Conservation (phyloP, 306 rosid species). For the Castanopsis chinensis region DNA sequence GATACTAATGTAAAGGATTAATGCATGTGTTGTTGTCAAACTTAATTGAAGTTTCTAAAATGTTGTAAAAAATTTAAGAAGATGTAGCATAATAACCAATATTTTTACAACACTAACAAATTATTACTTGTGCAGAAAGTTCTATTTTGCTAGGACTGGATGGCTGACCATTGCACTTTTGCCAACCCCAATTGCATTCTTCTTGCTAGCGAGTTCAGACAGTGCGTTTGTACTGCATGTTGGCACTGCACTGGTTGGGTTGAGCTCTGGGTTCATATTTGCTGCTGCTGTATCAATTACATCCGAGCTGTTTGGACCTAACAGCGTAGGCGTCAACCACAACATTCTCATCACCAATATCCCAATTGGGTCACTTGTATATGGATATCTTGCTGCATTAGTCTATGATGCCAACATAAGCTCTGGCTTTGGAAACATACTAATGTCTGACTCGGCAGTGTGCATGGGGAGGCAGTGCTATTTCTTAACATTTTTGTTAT, state of each 20-base stretch:
- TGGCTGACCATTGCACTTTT: conserved; percentile 79
- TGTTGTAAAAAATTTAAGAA: too few species aligned
- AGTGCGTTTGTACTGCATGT: conserved; percentile 35
- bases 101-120: background rate
- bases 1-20: too few species aligned
- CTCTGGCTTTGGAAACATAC: conserved; percentile 5
- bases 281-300: conserved; percentile 95
- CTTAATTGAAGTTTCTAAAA: too few species aligned
- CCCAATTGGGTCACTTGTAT: conserved; percentile 84
- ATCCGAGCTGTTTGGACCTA: conserved; percentile 88
- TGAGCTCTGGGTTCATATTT: conserved; percentile 93
- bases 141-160: conserved; percentile 94
- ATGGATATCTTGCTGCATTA: conserved; percentile 74
- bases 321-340: conserved; percentile 80
- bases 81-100: too few species aligned
- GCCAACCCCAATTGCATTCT: conserved; percentile 87
- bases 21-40: too few species aligned
- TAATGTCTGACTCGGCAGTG: conserved; percentile 39
- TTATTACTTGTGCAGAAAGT: conserved; percentile 48
- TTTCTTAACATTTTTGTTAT: conserved; percentile 69
- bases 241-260: conserved; percentile 80
- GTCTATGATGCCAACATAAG: conserved; percentile 67
- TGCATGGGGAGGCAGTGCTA: conserved; percentile 92
- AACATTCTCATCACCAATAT: conserved; percentile 88
- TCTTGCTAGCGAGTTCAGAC: conserved; percentile 63